Evolutionary conservation across 2,329 filamentous ascomycete genomes (phyloP), one percentile per base, ranked within the genome.

Genomic region (Ascochyta viciae-villosae): DNA sequence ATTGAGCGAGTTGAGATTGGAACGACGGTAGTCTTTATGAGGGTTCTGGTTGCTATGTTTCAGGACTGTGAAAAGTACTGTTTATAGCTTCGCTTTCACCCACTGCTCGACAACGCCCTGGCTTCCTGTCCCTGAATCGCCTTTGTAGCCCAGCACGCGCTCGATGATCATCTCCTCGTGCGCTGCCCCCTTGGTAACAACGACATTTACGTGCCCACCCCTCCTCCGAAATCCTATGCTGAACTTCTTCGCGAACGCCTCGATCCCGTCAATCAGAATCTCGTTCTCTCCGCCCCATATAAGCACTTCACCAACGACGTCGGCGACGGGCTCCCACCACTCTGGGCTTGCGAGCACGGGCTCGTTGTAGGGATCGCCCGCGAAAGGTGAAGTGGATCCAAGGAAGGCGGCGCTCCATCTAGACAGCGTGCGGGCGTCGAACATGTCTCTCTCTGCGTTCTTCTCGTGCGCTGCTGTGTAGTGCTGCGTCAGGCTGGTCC

Each of bases 251-350:
- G 75, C 77, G 59, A 87, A 81, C 19, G 80, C 77, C 44, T 78
- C 65, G 45, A 88, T 86, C 13, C 81, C 77, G 60, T 86, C 85
- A 31, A 85, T 71, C 24, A 88, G 58, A 13, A 86, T 75, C 72
- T 88, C 86, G 44, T 82, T 79, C 1, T 75, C 80, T 0, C 86
- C 86, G 1, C 76, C 82, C 59, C 81, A 80, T 5, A 88, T 76
- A 23, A 86, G 64, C 1, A 87, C 74, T 38, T 81, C 76, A 19
- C 77, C 73, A 3, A 84, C 71, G 2, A 75, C 58, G 31, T 70
- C 77, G 0, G 79, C 75, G 12, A 84, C 74, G 2, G 74, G 77
- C 9, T 76, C 65, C 78, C 83, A 88, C 85, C 85, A 88, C 1
- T 78, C 75, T 3, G 75, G 50, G 2, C 79, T 74, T 1, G 84